These are phyloP conservation scores for Trichoderma asperelloides DNA, from an alignment of 495 filamentous ascomycete genomes.

Conservation along the genomic window DNA sequence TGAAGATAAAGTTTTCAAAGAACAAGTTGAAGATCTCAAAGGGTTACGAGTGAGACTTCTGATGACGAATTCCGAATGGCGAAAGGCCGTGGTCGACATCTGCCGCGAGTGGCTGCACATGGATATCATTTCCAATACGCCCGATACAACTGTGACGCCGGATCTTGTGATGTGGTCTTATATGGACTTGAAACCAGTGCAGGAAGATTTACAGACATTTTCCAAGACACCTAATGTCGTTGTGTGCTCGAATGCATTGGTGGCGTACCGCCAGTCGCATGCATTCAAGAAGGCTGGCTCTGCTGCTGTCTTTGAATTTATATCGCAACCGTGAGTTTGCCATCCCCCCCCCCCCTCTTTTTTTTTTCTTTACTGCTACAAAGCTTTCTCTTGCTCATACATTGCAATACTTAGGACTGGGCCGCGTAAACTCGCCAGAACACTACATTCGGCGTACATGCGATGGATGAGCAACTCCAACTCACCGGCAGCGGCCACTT, in stretches of 20 bases:
- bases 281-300: slow-evolving; percentile 13
- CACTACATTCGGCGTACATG: neutral
- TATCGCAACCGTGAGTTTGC: slow-evolving; percentile 25
- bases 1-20: slow-evolving; percentile 18
- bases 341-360: no score
- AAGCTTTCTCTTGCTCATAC: neutral
- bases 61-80: slow-evolving; percentile 21
- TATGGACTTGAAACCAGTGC: neutral
- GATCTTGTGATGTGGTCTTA: slow-evolving; percentile 17
- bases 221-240: slow-evolving; percentile 11
- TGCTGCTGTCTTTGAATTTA: slow-evolving; percentile 19
- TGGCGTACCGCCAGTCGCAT: slow-evolving; percentile 17
- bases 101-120: slow-evolving; percentile 21
- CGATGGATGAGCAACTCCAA: neutral
- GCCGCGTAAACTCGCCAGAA: neutral
- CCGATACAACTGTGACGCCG: neutral
- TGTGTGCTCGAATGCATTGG: slow-evolving; percentile 20
- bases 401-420: neutral
- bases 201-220: neutral
- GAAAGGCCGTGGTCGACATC: slow-evolving; percentile 9
- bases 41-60: slow-evolving; percentile 21
- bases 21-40: slow-evolving; percentile 28
- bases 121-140: slow-evolving; percentile 14
- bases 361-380: neutral
- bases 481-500: neutral